Conservation (phyloP, 768 basidiomycete species). For the Suillus weaverae region DNA sequence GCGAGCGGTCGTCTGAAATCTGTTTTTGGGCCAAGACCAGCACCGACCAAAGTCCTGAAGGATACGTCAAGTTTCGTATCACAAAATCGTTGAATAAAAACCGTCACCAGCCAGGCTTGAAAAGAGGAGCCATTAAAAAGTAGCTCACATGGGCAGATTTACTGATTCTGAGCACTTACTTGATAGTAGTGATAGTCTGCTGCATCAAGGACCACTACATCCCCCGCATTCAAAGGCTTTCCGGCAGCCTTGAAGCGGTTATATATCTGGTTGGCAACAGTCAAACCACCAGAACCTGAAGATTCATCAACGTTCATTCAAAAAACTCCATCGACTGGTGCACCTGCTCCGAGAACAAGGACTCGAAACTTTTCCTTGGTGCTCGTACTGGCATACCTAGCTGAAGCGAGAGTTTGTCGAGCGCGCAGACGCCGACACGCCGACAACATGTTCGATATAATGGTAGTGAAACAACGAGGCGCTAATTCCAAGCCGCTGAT, state of each 20-base stretch:
- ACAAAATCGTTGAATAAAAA: not conserved
- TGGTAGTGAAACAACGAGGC: constrained; percentile 4
- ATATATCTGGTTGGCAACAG: constrained; percentile 86
- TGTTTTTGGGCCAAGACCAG: constrained; percentile 76
- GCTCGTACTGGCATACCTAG: constrained; percentile 26
- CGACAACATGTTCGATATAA: constrained; percentile 11
- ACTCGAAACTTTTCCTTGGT: constrained; percentile 69
- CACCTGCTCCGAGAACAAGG: constrained; percentile 86
- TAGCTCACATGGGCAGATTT: not conserved
- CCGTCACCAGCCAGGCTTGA: constrained; percentile 83
- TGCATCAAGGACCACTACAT: constrained; percentile 85
- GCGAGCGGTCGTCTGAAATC: constrained; percentile 65
- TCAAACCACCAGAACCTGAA: constrained; percentile 77
- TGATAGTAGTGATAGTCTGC: constrained; percentile 86
- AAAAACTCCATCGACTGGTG: constrained; percentile 17
- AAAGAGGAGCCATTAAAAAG: constrained; percentile 8
- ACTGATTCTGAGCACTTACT: constrained; percentile 38
- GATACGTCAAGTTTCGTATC: not conserved
- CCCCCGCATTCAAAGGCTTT: constrained; percentile 64
- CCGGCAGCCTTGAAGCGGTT: constrained; percentile 73
- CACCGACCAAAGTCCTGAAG: constrained; percentile 84
- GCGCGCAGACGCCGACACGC: constrained; percentile 12
- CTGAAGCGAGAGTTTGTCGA: constrained; percentile 8
- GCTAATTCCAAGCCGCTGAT: not conserved
- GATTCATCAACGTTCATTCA: constrained; percentile 5